Evolutionary conservation across 768 basidiomycete genomes (phyloP), one percentile per base, ranked within the genome.

Genomic region (Lactarius psammicola): DNA sequence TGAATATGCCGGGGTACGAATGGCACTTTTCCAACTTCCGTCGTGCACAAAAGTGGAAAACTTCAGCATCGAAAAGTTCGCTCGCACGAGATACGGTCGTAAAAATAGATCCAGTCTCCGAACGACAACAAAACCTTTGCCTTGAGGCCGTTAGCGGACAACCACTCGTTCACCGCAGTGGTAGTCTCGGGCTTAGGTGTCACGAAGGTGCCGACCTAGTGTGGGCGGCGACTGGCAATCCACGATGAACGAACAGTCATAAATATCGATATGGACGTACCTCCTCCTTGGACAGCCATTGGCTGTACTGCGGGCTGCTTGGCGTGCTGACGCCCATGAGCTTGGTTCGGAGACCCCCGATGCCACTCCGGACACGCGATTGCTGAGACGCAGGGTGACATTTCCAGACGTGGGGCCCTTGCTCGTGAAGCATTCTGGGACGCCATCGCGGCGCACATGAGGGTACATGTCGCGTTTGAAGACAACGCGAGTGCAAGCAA

Each of bases 1-100:
- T 20, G 71, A 70, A 60, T 72, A 72, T 3, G 64, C 60, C 20
- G 70, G 57, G 17, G 69, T 71, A 20, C 71, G 71, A 15, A 71
- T 36, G 20, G 54, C 56, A 51, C 55, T 38, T 59, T 66, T 36
- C 28, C 69, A 67, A 15, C 61, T 70, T 5, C 44, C 51, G 15
- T 63, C 42, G 34, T 71, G 69, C n/a, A 33, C 62, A 64, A 71
- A 71, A 5, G 53, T 30, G 31, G 59, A n/a, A 26, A 59, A 70
- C 70, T 2, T 70, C 33, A 42, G 71, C 63, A 38, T 60, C 63
- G 44, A 72, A 46, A 3, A 71, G 59, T 20, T 56, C 49, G 59
- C 70, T 71, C 31, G 69, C 69, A 34, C 59, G 60, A n/a, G 57
- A 36, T 18, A 72, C 71, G 18, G 68, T 64, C 8, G 65, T 49